phyloP scores from a whole-genome alignment of 2,329 filamentous ascomycete genomes.

The Monilinia aucupariae region DNA sequence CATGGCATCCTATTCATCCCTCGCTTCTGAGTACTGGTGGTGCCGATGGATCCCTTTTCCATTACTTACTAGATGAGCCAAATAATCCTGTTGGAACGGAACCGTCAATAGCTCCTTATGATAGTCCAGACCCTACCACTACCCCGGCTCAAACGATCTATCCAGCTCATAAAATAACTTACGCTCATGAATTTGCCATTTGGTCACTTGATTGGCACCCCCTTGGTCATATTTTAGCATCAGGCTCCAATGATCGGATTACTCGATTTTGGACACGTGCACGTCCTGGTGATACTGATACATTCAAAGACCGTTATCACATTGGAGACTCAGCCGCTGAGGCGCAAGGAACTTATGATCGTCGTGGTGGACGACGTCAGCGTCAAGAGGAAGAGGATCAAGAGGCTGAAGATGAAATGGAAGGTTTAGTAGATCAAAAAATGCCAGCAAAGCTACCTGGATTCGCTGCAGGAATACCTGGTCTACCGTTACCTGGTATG shows the following conservation, averaged over 20 bases:
- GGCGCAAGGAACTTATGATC: constrained; percentile 90
- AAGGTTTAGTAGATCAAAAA: constrained; percentile 87
- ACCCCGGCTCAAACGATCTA: constrained; percentile 86
- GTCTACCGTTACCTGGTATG: constrained; percentile 33
- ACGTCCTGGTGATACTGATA: constrained; percentile 78
- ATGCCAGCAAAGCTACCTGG: constrained; percentile 60
- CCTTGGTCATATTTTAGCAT: constrained; percentile 88
- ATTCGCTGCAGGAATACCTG: constrained; percentile 50
- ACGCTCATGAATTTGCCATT: constrained; percentile 89
- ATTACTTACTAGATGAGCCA: constrained; percentile 93
- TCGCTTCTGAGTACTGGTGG: constrained; percentile 87
- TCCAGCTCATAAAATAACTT: constrained; percentile 79
- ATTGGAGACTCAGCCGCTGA: constrained; percentile 91
- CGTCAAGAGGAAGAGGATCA: constrained; percentile 90
- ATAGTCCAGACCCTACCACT: constrained; percentile 71
- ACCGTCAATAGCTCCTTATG: constrained; percentile 73
- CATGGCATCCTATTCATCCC: constrained; percentile 91
- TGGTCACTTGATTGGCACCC: constrained; percentile 99
- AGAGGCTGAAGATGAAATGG: constrained; percentile 87
- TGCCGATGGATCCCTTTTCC: constrained; percentile 81
- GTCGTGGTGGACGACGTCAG: constrained; percentile 69
- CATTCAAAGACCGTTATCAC: constrained; percentile 87
- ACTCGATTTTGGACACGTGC: constrained; percentile 95
- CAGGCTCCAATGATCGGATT: constrained; percentile 92
- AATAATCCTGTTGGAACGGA: constrained; percentile 73